Evolutionary conservation across 163 green algal species (phyloP), one percentile per base, ranked within the genome.

Genomic region (Scenedesmus sp.): DNA sequence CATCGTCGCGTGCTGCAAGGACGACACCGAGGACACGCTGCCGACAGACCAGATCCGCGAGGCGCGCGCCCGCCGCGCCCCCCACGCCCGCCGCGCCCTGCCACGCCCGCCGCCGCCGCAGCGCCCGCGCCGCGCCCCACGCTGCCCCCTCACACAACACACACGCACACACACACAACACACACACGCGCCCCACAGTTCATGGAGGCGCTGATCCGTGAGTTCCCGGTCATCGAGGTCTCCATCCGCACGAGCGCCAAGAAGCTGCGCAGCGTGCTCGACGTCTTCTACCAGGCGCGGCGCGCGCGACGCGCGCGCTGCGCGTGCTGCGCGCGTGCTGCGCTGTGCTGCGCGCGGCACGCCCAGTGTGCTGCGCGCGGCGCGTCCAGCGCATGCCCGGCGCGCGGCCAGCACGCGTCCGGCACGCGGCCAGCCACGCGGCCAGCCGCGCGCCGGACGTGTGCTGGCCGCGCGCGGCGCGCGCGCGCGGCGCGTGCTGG

Each of bases 1-100:
- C 18, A 86, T 98, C 28, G 81, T 98, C 56, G 91, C 94, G 2
- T 94, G 91, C 54, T 96, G 89, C 87, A 96, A 96, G 78, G 85
- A 84, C 24, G 95, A 98, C 67, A 57, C 89, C 7, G 78, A 89
- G 36, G 70, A 80, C 2, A 86, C 84, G 5, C 47, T 75, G 34
- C 71, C 90, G 24, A 71, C 62, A n/a, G 63, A 87, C 2, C 73
- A 72, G 36, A 77, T 94, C 26, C 85, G 90, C 33, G 79, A 92
- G 84, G n/a, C n/a, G n/a, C n/a, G n/a, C n/a, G n/a, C n/a, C n/a
- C n/a, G n/a, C n/a, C n/a, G n/a, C n/a, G n/a, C n/a, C n/a, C n/a
- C n/a, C n/a, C n/a, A n/a, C n/a, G n/a, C n/a, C n/a, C n/a, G n/a
- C n/a, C n/a, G n/a, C n/a, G n/a, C n/a, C n/a, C n/a, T n/a, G n/a